Evolutionary conservation across 2,329 filamentous ascomycete genomes (phyloP), one percentile per base, ranked within the genome.

Genomic region (Dryadomyces quercus-mongolicae): DNA sequence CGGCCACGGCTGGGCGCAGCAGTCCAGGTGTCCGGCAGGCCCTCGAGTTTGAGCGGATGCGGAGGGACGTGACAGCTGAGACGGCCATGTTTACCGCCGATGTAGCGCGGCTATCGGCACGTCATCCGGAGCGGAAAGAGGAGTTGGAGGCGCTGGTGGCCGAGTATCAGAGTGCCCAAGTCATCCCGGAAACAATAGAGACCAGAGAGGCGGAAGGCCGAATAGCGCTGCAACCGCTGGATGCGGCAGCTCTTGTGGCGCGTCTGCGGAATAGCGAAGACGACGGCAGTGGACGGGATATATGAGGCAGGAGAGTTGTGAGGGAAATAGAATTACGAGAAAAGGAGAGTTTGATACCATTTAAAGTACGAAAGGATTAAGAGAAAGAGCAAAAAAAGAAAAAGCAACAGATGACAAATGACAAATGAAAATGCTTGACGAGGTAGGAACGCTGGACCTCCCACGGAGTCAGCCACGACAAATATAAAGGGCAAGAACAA

Each of bases 61-160:
- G 55, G 21, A 52, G 53, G 5, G 50, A 56, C 18, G 48, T 49
- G 1, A 25, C 42, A 5, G 54, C 49, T 3, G 62, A 63, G 53
- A 36, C 52, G 12, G 40, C 40, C n/a, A 42, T 49, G 42, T 55
- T 86, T 44, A 40, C 21, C 15, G 52, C 54, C 8, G 59, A 60
- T 22, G 53, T 60, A 22, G 51, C 46, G 1, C 56, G 58, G 16
- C 53, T 59, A 20, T 54, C 47, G 5, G 50, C 18, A 10, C 36
- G n/a, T 18, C 55, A 57, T 21, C 58, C 58, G 1, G 58, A 47
- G 16, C 55, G 55, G 12, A 50, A 54, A 4, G 49, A 22, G 15
- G 59, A 58, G 54, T 53, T 59, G 40, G 54, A 52, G 8, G 54
- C 51, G 3, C 34, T 60, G 44, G 48, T 49, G 0, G 46, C 42